Base-by-base conservation (phyloP, 305 asterid genomes). In the Ilex paraguariensis region DNA sequence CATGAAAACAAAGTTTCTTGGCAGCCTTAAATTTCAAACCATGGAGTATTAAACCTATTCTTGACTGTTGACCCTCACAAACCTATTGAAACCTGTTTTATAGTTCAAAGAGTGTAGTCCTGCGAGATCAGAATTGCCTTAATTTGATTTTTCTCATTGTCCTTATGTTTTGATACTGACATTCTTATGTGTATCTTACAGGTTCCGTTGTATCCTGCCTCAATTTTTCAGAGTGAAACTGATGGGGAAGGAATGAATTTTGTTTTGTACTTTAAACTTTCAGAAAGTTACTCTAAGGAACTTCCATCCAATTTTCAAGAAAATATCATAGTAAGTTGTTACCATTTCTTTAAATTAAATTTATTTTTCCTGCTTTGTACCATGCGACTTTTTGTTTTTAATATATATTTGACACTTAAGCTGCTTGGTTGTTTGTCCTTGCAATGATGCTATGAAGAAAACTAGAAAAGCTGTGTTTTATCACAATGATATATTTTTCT, bases 221-320 rank as follows among this genome's bases (percentile, higher is more conserved):
- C 99, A 44, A 61, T 94, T 53, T 94, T 94, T 70, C 99, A 94
- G 74, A 84, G 93, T 36, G 98, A 90, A 72, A 82, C 85, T 15
- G 96, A 94, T 55, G 98, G 99, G 44, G 95, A 94, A 77, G 98
- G 99, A 73, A 90, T 94, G 70, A 88, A 83, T 79, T 86, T 88
- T 67, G 96, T 91, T 40, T 74, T 94, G 82, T 94, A 88, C 73
- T 94, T 82, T 61, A 90, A 85, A 75, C 93, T 94, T 56, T 79
- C 88, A 5, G 99, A 94, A 72, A 84, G 77, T 67, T 90, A 79
- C 44, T 72, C 86, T 14, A 78, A 77, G 79, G 96, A 88, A 67
- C 82, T 86, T 66, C 87, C 97, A 5, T 65, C 73, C 51, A 91
- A 88, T 74, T 82, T 88, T 77, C 93, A 86, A 81, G 99, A 94